Percentiles rank a stretch among this genome's conserved stretches.
These are phyloP conservation scores for Shiraia sp. DNA, from an alignment of 2,329 filamentous ascomycete genomes.

Conservation along the genomic window DNA sequence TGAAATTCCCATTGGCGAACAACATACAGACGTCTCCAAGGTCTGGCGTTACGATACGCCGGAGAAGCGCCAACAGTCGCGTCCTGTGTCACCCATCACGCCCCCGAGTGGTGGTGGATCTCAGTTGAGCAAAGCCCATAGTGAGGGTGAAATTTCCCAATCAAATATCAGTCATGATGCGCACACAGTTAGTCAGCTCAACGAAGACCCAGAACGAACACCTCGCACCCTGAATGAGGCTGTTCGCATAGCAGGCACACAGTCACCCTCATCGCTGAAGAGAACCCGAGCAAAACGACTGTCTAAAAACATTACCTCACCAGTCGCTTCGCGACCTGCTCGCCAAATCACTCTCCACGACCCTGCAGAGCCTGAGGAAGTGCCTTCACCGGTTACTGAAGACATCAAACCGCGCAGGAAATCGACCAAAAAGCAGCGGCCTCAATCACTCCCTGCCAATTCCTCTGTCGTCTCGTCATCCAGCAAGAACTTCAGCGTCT, in stretches of 20 bases:
- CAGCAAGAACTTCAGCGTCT: constrained; percentile 53
- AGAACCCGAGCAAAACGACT: constrained; percentile 46
- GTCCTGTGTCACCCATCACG: constrained; percentile 39
- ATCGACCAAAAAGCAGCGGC: constrained; percentile 32
- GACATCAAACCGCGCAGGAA: constrained; percentile 31
- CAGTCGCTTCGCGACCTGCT: constrained; percentile 33
- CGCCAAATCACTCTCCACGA: constrained; percentile 43
- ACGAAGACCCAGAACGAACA: constrained; percentile 32
- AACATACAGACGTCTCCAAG: constrained; percentile 51
- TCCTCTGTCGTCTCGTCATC: constrained; percentile 24
- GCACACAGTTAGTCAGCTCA: constrained; percentile 12
- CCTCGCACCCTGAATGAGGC: constrained; percentile 44
- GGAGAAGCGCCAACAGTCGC: constrained; percentile 31
- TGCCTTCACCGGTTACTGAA: constrained; percentile 14
- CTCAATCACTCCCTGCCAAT: constrained; percentile 27
- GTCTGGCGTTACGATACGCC: constrained; percentile 48
- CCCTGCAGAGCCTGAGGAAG: constrained; percentile 23
- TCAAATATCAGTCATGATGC: constrained; percentile 15
- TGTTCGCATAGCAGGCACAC: constrained; percentile 33
- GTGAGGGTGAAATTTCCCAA: constrained; percentile 17
- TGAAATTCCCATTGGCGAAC: constrained; percentile 66
- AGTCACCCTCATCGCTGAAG: constrained; percentile 39
- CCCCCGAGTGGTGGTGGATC: constrained; percentile 45
- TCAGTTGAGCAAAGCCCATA: constrained; percentile 23
- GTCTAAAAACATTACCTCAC: constrained; percentile 34